Evolutionary conservation across 75 land plant species (phyloP).

Genomic region (Cupressus sempervirens): DNA sequence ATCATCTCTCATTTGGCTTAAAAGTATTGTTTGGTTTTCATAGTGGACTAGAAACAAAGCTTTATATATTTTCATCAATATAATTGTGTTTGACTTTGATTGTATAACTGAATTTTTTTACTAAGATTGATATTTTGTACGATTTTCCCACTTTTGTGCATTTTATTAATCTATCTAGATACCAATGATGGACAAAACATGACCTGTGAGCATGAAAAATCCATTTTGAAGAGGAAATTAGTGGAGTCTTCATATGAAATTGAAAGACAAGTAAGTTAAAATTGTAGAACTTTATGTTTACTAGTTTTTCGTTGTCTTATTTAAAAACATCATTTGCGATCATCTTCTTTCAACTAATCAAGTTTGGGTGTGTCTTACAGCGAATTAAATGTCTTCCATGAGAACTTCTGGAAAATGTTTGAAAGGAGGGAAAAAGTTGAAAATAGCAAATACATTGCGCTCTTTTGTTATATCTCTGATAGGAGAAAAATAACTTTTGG

Average conservation of each 20-base stretch:
- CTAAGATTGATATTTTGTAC: not conserved
- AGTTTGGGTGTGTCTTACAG: slow-evolving; percentile 27
- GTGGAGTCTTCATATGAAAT: slow-evolving; percentile 47
- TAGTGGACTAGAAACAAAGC: too few species aligned
- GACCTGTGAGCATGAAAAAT: slow-evolving; percentile 42
- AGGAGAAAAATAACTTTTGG: not conserved
- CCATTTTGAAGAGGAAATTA: slow-evolving; percentile 52
- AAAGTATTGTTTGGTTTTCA: not conserved
- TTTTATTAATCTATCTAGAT: slow-evolving; percentile 23
- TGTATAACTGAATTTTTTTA: not conserved
- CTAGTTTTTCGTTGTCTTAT: not conserved
- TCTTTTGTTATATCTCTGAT: not conserved
- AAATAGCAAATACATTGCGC: not conserved
- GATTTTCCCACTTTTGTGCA: not conserved
- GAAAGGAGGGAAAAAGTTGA: not conserved
- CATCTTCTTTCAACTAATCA: not conserved
- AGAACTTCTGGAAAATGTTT: slow-evolving; percentile 4
- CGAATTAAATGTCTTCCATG: slow-evolving; percentile 64
- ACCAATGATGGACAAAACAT: slow-evolving; percentile 21
- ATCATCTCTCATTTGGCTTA: not conserved
- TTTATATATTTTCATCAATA: not conserved
- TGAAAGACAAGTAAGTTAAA: slow-evolving; percentile 45
- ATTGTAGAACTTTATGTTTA: not conserved
- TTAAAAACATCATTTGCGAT: not conserved
- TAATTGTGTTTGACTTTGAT: not conserved